Evolutionary conservation across 2,329 filamentous ascomycete genomes (phyloP).

Genomic region (Arthrinium phaeospermum): DNA sequence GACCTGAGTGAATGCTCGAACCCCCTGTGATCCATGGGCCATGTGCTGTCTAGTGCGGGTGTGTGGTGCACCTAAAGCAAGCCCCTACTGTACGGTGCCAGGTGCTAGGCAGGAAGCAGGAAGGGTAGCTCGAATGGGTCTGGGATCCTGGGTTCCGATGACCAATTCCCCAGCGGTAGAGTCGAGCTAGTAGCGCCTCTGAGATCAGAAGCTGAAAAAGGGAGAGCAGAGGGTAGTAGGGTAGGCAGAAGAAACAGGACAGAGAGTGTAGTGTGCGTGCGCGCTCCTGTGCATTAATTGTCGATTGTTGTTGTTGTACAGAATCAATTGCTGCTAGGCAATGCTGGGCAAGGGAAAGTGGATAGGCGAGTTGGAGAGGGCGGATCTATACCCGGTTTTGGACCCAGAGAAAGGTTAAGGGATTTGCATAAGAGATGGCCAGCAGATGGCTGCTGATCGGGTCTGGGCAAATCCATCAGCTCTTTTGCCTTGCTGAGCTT

Average conservation of each 20-base stretch:
- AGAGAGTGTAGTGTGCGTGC: not conserved
- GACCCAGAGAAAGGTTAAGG: not conserved
- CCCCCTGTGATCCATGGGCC: constrained; percentile 17
- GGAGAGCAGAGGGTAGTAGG: not conserved
- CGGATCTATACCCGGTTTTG: constrained; percentile 1
- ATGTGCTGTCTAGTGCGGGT: constrained; percentile 13
- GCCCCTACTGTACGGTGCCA: not conserved
- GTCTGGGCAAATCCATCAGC: constrained; percentile 13
- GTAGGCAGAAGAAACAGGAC: not conserved
- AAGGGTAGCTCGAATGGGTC: constrained; percentile 9
- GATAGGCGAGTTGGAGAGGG: constrained; percentile 1
- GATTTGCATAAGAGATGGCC: not conserved
- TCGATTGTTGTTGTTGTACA: not conserved
- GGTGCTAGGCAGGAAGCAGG: constrained; percentile 2
- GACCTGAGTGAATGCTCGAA: constrained; percentile 12
- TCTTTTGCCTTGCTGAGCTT: not conserved
- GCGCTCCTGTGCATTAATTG: not conserved
- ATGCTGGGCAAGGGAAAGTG: not conserved
- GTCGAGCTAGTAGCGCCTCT: constrained; percentile 15
- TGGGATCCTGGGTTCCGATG: constrained; percentile 10
- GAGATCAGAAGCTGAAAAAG: constrained; percentile 12
- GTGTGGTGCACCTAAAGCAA: constrained; percentile 14
- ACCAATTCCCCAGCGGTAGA: constrained; percentile 13
- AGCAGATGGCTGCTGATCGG: not conserved
- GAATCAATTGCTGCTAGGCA: not conserved